Evolutionary conservation across 2,329 filamentous ascomycete species (phyloP), one percentile per base, ranked within the genome.

Genomic region (Malbranchea zuffiana): DNA sequence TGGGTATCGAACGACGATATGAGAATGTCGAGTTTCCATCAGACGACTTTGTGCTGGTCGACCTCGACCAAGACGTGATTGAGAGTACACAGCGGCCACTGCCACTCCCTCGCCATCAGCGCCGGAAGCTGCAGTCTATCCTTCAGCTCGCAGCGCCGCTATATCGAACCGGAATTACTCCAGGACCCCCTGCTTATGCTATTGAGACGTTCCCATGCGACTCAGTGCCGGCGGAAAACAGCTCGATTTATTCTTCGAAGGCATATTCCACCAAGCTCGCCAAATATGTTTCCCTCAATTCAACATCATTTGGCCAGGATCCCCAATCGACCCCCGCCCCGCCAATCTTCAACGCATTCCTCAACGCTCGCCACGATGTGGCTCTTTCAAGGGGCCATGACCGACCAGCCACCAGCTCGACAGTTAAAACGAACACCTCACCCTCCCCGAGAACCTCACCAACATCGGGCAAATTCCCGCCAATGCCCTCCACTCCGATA

Each of bases 1-100:
- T 96, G 28, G 90, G 90, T 32, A 84, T 98, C 40, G 90, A 98
- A 62, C 75, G 87, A 47, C 77, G 87, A 40, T 96, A 96, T 55
- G 59, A 63, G 37, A 62, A 63, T 39, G 52, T 62, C 18, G 61
- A 63, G 37, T 72, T 96, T 27, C 90, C 90, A 0, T 85, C 94
- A 5, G 90, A 96, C 50, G 90, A 96, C 54, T 96, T 88, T 56
- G 87, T 96, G 12, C 68, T 96, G 11, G 86, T 96, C 23, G 90
- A 98, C 59, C 68, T 98, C 35, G 90, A 98, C 59, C 78, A 82
- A 56, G 83, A 98, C 58, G 78, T 78, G 11, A 87, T 98, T 43
- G 84, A 94, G 54, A 82, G 85, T 32, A 90, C 85, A 1, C 69
- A 75, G 4, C 74, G 78, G 40, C 85, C 87, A n/a, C 72, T 75